These are phyloP conservation scores for Plasmodium gallinaceum DNA, from an alignment of 169 alveolate genomes.

Conservation along the genomic window DNA sequence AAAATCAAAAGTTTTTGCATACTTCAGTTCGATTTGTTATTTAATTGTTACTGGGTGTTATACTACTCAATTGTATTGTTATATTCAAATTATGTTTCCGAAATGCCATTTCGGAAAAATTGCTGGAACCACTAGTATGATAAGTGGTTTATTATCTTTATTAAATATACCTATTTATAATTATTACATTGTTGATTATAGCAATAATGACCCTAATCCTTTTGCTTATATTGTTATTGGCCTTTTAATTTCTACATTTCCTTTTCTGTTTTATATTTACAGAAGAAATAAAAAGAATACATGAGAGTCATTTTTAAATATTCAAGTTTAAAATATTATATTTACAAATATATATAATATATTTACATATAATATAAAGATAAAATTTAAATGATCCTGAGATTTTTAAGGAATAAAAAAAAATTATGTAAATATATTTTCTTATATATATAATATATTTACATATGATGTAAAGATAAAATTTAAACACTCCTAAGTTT, in stretches of 20 bases:
- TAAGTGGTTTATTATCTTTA: constrained; percentile 82
- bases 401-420: no score
- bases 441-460: background rate
- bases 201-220: constrained; percentile 33
- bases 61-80: constrained; percentile 80
- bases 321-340: background rate
- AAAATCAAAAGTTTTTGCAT: constrained; percentile 66
- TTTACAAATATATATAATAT: background rate
- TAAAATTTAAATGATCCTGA: no score
- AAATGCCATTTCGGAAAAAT: constrained; percentile 80
- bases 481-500: no score
- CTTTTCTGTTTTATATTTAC: constrained; percentile 38
- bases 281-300: background rate
- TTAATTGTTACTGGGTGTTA: constrained; percentile 79
- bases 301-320: background rate
- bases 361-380: background rate
- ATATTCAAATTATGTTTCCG: constrained; percentile 78
- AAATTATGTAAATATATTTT: no score
- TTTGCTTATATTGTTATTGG: constrained; percentile 64
- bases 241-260: constrained; percentile 35
- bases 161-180: constrained; percentile 78
- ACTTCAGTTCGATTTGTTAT: constrained; percentile 75
- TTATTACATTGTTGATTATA: constrained; percentile 49
- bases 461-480: background rate
- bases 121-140: constrained; percentile 78